Evolutionary conservation across 768 basidiomycete genomes (phyloP), one percentile per base, ranked within the genome.

Genomic region (Agrocybe pediades): DNA sequence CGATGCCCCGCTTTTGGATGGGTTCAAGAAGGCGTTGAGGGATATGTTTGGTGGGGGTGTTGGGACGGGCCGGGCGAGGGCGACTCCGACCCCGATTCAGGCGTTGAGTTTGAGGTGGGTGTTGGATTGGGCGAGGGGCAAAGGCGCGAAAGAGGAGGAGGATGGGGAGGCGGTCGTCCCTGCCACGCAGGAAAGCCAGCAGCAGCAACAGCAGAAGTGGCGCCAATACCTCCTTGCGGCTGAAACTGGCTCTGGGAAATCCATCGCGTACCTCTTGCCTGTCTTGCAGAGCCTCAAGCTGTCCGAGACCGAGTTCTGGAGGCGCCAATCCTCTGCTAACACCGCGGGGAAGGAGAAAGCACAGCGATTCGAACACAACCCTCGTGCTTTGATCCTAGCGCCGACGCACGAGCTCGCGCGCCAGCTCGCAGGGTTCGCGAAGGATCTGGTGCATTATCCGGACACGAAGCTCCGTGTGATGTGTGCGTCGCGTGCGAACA

Each of bases 191-290:
- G 20, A 48, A 55, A 27, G 54, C 61, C 69, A 54, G 33, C 36
- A 23, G 39, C 26, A 3, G 17, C 20, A 15, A 20, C 44, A 11
- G 39, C 33, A 15, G 4, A 64, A 64, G 21, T 77, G 73, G 64
- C 72, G 73, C 42, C 74, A 84, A 44, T 86, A 79, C 58, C 79
- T 96, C 6, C 77, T 96, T 1, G 94, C 92, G 0, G 87, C 89
- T 0, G 93, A 95, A 69, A 96, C 92, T 0, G 94, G 95, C 15
- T 93, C 92, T 0, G 94, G 93, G 1, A 96, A 96, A 72, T 93
- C 90, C 2, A 81, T 95, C 24, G 94, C 95, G 1, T 96, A 95
- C 68, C 80, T 95, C 40, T 78, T 95, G 5, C 94, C 94, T 0
- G 68, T 95, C 49, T 76, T 96, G 1, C 89, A 95, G 58, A 73